These are phyloP conservation scores for Gymnopilus junonius DNA, from an alignment of 768 basidiomycete species.

Conservation along the genomic window DNA sequence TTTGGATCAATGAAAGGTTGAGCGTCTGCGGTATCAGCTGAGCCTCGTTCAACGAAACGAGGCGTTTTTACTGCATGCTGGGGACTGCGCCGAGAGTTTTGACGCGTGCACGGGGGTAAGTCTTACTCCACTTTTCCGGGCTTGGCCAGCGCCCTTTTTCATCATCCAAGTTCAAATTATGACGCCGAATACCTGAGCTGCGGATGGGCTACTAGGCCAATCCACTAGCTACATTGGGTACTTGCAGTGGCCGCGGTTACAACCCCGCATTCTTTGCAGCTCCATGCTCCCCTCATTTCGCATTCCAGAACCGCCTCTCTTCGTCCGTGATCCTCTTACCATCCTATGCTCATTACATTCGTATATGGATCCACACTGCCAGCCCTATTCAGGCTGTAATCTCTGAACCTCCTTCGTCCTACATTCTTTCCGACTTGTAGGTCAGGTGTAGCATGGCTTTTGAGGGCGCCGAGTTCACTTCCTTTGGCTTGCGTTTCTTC, in stretches of 20 bases:
- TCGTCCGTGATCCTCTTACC: background rate
- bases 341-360: background rate
- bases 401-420: background rate
- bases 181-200: no score
- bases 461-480: background rate
- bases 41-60: slow-evolving; percentile 81
- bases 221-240: no score
- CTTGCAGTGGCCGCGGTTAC: no score
- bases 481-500: background rate
- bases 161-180: background rate
- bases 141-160: background rate
- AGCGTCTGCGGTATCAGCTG: slow-evolving; percentile 82
- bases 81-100: slow-evolving; percentile 97
- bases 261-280: background rate
- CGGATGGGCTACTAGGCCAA: no score
- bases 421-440: background rate
- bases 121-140: slow-evolving; percentile 26
- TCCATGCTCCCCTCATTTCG: background rate
- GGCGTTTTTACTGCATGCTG: slow-evolving; percentile 95
- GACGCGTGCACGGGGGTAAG: slow-evolving; percentile 86
- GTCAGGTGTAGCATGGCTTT: background rate
- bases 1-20: slow-evolving; percentile 54
- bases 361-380: background rate
- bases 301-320: background rate
- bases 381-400: background rate